Evolutionary conservation across 2,329 filamentous ascomycete species (phyloP).

Genomic region (Fusarium gaditjirri): DNA sequence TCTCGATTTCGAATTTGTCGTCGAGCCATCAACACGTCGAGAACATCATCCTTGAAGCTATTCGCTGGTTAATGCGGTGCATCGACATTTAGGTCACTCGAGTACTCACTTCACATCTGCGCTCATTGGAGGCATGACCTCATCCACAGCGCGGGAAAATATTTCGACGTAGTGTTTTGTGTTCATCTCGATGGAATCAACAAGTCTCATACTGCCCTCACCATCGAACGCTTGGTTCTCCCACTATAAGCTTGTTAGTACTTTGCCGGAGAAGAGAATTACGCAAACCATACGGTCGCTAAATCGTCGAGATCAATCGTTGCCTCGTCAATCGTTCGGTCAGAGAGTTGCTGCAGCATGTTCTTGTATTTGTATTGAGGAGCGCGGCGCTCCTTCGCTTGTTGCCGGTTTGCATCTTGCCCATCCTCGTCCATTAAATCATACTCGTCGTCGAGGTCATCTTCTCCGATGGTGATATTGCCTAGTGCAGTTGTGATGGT

Average conservation of each 20-base stretch:
- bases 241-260: slow-evolving; percentile 64
- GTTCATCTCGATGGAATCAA: slow-evolving; percentile 88
- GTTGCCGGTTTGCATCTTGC: slow-evolving; percentile 62
- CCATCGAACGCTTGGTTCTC: slow-evolving; percentile 68
- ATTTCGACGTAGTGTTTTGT: slow-evolving; percentile 96
- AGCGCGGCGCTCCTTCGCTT: slow-evolving; percentile 60
- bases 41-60: slow-evolving; percentile 95
- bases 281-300: slow-evolving; percentile 66
- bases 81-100: too few relatives aligned
- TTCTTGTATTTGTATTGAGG: slow-evolving; percentile 89
- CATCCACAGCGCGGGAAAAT: slow-evolving; percentile 87
- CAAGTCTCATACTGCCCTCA: slow-evolving; percentile 76
- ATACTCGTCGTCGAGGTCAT: slow-evolving; percentile 88
- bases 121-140: slow-evolving; percentile 81
- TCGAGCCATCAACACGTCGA: slow-evolving; percentile 96
- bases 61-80: slow-evolving; percentile 6
- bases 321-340: slow-evolving; percentile 81
- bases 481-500: slow-evolving; percentile 84
- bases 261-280: background rate
- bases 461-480: slow-evolving; percentile 86
- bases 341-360: slow-evolving; percentile 85
- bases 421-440: slow-evolving; percentile 91
- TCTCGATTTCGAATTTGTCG: slow-evolving; percentile 87
- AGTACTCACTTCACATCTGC: slow-evolving; percentile 76
- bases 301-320: slow-evolving; percentile 92